phyloP scores from a whole-genome alignment of 805 yeast species.

The Allodekkera sacchari region DNA sequence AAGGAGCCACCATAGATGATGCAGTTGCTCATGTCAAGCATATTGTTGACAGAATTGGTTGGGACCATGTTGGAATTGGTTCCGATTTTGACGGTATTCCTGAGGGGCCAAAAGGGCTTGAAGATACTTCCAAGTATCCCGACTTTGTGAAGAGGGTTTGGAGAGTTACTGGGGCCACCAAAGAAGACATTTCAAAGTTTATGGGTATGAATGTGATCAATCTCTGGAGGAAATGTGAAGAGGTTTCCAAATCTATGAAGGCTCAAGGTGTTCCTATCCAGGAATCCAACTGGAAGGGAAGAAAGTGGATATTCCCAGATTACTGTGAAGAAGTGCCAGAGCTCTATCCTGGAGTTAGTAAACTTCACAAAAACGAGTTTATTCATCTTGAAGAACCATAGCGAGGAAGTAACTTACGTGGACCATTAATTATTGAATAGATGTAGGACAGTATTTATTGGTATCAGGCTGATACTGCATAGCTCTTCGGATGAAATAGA shows the following conservation, averaged over 20 bases:
- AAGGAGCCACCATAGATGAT: conserved; percentile 39
- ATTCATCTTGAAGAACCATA: conserved; percentile 4
- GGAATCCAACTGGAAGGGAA: conserved; percentile 33
- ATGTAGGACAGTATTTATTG: too few species aligned
- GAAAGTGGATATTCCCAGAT: conserved; percentile 34
- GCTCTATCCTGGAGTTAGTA: conserved; percentile 23
- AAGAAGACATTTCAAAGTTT: conserved; percentile 33
- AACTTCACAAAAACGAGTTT: conserved; percentile 8
- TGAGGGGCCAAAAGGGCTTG: conserved; percentile 36
- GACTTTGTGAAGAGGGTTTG: conserved; percentile 30
- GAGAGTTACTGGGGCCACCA: conserved; percentile 29
- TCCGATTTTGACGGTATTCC: conserved; percentile 48
- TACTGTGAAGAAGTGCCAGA: conserved; percentile 28
- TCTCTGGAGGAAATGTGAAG: conserved; percentile 38
- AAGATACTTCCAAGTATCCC: conserved; percentile 49
- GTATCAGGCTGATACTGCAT: too few species aligned
- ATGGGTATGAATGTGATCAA: conserved; percentile 40
- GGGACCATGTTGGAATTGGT: conserved; percentile 49
- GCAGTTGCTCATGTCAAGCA: conserved; percentile 39
- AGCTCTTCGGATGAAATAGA: too few species aligned
- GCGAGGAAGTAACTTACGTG: too few species aligned
- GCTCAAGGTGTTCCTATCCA: conserved; percentile 13
- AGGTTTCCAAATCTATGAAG: conserved; percentile 19
- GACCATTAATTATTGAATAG: too few species aligned
- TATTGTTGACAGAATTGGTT: conserved; percentile 37